Evolutionary conservation across 805 yeast species (phyloP).

Genomic region (Yueomyces sp.): DNA sequence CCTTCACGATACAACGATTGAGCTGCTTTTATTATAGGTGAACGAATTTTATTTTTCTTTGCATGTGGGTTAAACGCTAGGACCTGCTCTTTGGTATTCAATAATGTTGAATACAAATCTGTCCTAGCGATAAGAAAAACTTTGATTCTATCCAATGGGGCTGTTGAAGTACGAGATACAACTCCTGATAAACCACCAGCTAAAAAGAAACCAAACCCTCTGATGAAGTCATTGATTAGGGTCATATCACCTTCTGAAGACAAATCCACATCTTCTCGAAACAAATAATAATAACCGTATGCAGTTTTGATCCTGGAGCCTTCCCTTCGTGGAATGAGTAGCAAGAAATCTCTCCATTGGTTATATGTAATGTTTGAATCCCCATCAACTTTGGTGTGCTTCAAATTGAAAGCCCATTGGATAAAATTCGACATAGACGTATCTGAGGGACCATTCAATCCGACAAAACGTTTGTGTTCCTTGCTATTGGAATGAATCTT

Average conservation of each 20-base stretch:
- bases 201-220: constrained; percentile 80
- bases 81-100: constrained; percentile 38
- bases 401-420: constrained; percentile 19
- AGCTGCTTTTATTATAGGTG: constrained; percentile 74
- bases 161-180: constrained; percentile 89
- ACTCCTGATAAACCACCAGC: constrained; percentile 97
- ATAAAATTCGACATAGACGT: constrained; percentile 11
- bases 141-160: constrained; percentile 91
- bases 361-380: constrained; percentile 54
- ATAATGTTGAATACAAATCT: constrained; percentile 56
- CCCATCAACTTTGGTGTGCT: constrained; percentile 6
- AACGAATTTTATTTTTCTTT: constrained; percentile 36
- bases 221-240: constrained; percentile 58
- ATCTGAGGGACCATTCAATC: neutral
- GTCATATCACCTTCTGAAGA: constrained; percentile 91
- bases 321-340: constrained; percentile 68
- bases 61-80: constrained; percentile 31
- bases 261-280: constrained; percentile 68
- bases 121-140: constrained; percentile 89
- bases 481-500: neutral
- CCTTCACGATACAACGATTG: constrained; percentile 75
- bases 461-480: neutral
- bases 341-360: constrained; percentile 71
- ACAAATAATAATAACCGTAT: constrained; percentile 40
- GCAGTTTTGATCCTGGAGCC: constrained; percentile 77